These are phyloP conservation scores for Perkinsus marinus DNA, from an alignment of 169 alveolate species.

Conservation along the genomic window DNA sequence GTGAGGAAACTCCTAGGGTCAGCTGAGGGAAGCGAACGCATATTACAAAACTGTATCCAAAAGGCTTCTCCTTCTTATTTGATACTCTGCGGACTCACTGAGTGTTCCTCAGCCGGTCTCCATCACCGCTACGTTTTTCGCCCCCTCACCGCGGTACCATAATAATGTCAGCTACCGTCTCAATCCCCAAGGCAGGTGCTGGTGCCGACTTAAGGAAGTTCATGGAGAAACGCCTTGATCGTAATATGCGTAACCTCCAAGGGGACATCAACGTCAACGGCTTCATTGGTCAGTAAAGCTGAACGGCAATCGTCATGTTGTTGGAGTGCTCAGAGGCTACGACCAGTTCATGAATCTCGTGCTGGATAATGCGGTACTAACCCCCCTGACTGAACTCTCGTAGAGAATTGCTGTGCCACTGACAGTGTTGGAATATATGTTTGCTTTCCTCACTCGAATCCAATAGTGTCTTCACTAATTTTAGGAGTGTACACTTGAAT, in stretches of 20 bases:
- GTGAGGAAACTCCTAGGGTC: too few species aligned
- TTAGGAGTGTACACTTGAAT: too few species aligned
- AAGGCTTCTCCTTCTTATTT: too few species aligned
- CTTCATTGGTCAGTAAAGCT: background rate
- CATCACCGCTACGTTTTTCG: too few species aligned
- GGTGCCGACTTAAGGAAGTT: slow-evolving; percentile 71
- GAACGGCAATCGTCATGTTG: slow-evolving; percentile 65
- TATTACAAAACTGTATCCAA: too few species aligned
- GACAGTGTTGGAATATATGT: too few species aligned
- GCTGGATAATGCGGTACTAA: slow-evolving; percentile 76
- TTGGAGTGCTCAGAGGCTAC: slow-evolving; percentile 94
- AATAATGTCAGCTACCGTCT: background rate
- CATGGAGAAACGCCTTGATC: slow-evolving; percentile 73
- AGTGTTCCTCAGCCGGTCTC: too few species aligned
- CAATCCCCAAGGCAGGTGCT: slow-evolving; percentile 64
- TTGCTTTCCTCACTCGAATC: too few species aligned
- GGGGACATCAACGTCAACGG: background rate
- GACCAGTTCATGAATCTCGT: slow-evolving; percentile 97
- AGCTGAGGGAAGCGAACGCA: too few species aligned
- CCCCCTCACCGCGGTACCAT: background rate
- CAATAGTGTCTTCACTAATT: too few species aligned
- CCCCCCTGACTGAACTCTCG: too few species aligned
- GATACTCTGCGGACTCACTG: too few species aligned
- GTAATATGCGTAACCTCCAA: slow-evolving; percentile 19
- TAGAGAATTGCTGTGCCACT: slow-evolving; percentile 49